phyloP scores from a whole-genome alignment of 805 yeast genomes.

The Sugiyamaella smithiae region DNA sequence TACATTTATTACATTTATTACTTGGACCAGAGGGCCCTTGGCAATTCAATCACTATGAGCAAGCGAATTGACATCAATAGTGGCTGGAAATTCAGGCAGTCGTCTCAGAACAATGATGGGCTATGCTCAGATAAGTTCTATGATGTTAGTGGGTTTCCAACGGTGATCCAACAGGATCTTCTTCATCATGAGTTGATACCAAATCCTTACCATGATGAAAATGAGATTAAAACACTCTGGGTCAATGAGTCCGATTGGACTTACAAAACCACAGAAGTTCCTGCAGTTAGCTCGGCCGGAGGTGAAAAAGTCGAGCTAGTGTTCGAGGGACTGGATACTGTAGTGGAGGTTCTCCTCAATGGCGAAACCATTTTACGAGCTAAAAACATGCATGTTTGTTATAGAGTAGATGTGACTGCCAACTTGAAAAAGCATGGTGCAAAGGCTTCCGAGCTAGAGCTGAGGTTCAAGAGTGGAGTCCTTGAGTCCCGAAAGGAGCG shows the following conservation, averaged over 20 bases:
- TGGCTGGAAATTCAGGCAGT: slow-evolving; percentile 11
- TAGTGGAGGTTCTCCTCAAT: slow-evolving; percentile 38
- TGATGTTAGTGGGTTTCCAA: slow-evolving; percentile 15
- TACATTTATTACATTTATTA: too few relatives aligned
- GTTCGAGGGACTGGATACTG: slow-evolving; percentile 45
- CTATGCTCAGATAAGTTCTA: neutral
- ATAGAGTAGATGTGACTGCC: slow-evolving; percentile 31
- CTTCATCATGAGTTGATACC: slow-evolving; percentile 38
- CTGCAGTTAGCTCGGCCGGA: slow-evolving; percentile 6
- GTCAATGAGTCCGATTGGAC: slow-evolving; percentile 49
- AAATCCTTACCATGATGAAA: slow-evolving; percentile 44
- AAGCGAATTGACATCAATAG: neutral
- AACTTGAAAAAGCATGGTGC: neutral
- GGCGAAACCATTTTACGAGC: slow-evolving; percentile 36
- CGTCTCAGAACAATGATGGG: neutral
- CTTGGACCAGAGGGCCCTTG: too few relatives aligned
- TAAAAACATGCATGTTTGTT: slow-evolving; percentile 43
- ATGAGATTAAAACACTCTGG: slow-evolving; percentile 47
- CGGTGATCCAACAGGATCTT: slow-evolving; percentile 35
- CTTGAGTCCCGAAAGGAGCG: slow-evolving; percentile 2
- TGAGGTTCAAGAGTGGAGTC: slow-evolving; percentile 1
- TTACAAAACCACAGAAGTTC: slow-evolving; percentile 27
- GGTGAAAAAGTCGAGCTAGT: slow-evolving; percentile 22
- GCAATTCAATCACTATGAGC: too few relatives aligned
- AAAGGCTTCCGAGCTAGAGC: neutral